Percentiles rank a stretch among this genome's conserved stretches.
Evolutionary conservation across 2,329 filamentous ascomycete species (phyloP).

Genomic region (Colletotrichum sublineola): DNA sequence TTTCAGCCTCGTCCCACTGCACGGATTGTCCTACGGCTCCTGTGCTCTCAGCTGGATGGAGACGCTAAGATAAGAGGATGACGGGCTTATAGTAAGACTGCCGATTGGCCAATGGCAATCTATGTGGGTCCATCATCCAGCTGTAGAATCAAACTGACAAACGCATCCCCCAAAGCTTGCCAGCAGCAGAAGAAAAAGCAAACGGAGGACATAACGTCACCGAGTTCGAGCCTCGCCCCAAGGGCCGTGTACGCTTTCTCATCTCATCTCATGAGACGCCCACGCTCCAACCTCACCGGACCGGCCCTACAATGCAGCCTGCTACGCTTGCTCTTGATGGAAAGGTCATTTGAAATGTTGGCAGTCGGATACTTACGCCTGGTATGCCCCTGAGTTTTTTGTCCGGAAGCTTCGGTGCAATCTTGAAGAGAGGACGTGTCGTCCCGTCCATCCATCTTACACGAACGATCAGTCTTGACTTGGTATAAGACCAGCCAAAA

Average conservation of each 20-base stretch:
- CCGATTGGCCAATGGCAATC: slow-evolving; percentile 30
- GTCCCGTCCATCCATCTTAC: neutral
- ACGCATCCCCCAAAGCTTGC: slow-evolving; percentile 3
- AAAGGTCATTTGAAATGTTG: neutral
- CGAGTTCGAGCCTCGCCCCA: slow-evolving; percentile 13
- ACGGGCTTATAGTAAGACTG: neutral
- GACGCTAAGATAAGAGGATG: slow-evolving; percentile 28
- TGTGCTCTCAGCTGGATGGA: neutral
- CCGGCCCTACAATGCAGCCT: neutral
- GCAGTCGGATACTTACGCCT: neutral
- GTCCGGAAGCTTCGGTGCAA: slow-evolving; percentile 23
- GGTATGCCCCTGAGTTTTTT: neutral
- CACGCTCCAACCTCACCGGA: slow-evolving; percentile 5
- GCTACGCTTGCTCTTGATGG: neutral
- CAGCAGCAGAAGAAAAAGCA: slow-evolving; percentile 2
- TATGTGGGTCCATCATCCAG: no score
- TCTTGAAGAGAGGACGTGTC: neutral
- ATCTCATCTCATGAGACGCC: slow-evolving; percentile 18
- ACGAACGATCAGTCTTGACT: neutral
- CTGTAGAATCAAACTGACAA: slow-evolving; percentile 13
- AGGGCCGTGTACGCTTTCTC: neutral
- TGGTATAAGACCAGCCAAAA: neutral
- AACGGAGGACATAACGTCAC: slow-evolving; percentile 26
- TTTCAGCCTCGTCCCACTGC: slow-evolving; percentile 32
- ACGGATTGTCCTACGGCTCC: slow-evolving; percentile 6